A percentile compares a stretch with the other conserved stretches of the same genome.
Evolutionary conservation across 2,329 filamentous ascomycete species (phyloP).

Genomic region (Pseudofabraea citricarpa): DNA sequence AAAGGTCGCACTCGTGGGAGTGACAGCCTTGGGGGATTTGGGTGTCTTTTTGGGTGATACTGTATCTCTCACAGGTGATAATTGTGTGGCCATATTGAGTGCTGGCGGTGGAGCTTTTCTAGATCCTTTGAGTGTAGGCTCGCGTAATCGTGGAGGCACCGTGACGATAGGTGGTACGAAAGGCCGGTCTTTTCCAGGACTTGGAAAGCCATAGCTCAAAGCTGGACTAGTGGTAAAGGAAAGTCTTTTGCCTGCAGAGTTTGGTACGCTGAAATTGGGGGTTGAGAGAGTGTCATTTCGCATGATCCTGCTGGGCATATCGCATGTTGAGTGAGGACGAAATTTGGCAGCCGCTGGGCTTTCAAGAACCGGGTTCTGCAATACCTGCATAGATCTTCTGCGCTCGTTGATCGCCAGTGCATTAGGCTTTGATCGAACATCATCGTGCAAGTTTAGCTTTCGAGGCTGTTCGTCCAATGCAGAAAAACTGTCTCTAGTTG

Average conservation of each 20-base stretch:
- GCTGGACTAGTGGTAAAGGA: slow-evolving; percentile 10
- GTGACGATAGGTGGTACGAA: slow-evolving; percentile 5
- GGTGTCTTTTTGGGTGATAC: slow-evolving; percentile 9
- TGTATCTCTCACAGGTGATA: slow-evolving; percentile 15
- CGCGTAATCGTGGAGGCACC: slow-evolving; percentile 1
- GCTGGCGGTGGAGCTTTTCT: slow-evolving; percentile 13
- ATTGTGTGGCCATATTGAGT: slow-evolving; percentile 10
- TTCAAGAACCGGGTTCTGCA: slow-evolving; percentile 15
- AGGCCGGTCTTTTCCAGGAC: background rate
- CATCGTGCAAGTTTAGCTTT: slow-evolving; percentile 12
- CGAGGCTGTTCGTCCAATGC: slow-evolving; percentile 18
- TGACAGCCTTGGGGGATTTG: background rate
- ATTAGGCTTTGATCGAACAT: slow-evolving; percentile 19
- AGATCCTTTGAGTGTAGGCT: slow-evolving; percentile 9
- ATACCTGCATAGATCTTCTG: slow-evolving; percentile 25
- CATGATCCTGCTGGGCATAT: slow-evolving; percentile 5
- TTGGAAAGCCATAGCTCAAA: background rate
- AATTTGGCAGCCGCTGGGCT: slow-evolving; percentile 7
- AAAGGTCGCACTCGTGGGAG: no score
- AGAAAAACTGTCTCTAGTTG: slow-evolving; percentile 46
- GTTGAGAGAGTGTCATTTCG: slow-evolving; percentile 12
- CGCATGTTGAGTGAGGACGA: slow-evolving; percentile 21
- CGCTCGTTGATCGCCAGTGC: slow-evolving; percentile 22
- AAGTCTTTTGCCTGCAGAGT: slow-evolving; percentile 20
- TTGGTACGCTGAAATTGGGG: slow-evolving; percentile 27